Evolutionary conservation across 2,329 filamentous ascomycete species (phyloP).

Genomic region (Verticillium isaacii): DNA sequence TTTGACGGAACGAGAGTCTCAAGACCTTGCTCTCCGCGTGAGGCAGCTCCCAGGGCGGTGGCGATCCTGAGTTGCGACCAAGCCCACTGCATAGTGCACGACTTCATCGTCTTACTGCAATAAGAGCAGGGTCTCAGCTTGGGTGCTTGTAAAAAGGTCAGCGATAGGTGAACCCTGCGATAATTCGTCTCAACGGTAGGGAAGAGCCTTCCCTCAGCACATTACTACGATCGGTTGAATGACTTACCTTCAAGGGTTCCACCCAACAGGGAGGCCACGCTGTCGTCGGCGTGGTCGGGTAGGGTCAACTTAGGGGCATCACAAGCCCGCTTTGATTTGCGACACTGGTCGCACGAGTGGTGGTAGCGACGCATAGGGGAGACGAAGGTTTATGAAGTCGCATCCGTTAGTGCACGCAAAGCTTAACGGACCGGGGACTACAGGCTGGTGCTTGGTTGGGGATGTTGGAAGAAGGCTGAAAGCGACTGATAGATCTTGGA

Average conservation of each 20-base stretch:
- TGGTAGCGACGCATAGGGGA: slow-evolving; percentile 13
- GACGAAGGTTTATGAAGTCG: not conserved
- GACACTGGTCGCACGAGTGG: slow-evolving; percentile 19
- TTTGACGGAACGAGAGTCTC: not conserved
- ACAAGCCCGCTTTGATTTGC: slow-evolving; percentile 18
- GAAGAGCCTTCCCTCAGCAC: no score
- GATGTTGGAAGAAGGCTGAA: no score
- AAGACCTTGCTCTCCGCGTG: not conserved
- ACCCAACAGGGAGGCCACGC: not conserved
- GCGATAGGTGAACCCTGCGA: not conserved
- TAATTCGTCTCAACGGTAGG: no score
- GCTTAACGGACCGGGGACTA: not conserved
- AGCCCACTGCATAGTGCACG: slow-evolving; percentile 22
- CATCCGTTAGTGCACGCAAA: no score
- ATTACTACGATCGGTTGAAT: no score
- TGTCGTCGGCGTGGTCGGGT: not conserved
- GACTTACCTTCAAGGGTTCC: not conserved
- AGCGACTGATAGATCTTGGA: no score
- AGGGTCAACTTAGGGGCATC: slow-evolving; percentile 8
- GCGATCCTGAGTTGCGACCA: slow-evolving; percentile 7
- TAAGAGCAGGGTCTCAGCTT: slow-evolving; percentile 18
- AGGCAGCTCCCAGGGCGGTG: not conserved
- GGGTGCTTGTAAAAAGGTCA: not conserved
- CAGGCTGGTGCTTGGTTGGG: no score
- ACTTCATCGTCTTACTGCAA: slow-evolving; percentile 22